Evolutionary conservation across 306 rosid species (phyloP).

Genomic region (Pterocarpus macrocarpus): DNA sequence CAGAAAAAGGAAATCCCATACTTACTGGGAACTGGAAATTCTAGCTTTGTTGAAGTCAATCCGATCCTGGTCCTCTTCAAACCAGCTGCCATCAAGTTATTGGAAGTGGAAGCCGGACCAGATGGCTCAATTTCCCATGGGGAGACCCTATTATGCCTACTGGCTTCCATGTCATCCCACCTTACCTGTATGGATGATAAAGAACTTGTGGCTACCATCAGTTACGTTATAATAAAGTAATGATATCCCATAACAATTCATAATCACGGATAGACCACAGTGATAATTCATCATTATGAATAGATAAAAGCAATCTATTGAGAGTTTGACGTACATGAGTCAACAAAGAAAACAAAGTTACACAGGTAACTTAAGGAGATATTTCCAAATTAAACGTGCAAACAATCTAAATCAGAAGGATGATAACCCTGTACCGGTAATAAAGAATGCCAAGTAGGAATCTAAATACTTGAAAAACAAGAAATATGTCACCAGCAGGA

Average conservation of each 20-base stretch:
- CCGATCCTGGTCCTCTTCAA: constrained; percentile 89
- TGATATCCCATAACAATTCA: neutral
- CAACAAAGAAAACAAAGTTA: neutral
- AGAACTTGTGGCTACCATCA: neutral
- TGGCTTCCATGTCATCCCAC: constrained; percentile 87
- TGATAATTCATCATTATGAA: neutral
- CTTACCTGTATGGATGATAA: constrained; percentile 67
- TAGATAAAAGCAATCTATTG: neutral
- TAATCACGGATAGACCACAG: neutral
- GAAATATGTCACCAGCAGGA: neutral
- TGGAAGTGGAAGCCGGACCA: constrained; percentile 70
- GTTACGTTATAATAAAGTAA: neutral
- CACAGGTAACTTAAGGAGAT: neutral
- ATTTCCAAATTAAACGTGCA: neutral
- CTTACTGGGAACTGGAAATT: constrained; percentile 82
- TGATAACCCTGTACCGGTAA: neutral
- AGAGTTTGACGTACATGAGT: neutral
- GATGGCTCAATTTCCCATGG: constrained; percentile 98
- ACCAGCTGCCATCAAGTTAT: constrained; percentile 70
- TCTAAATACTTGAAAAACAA: neutral
- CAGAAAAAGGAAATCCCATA: neutral
- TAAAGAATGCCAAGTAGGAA: neutral
- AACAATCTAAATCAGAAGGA: neutral
- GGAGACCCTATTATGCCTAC: constrained; percentile 89
- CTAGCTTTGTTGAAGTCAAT: constrained; percentile 63